Base-by-base conservation (phyloP, 2,329 filamentous ascomycete genomes). In the Aspergillus sp. region DNA sequence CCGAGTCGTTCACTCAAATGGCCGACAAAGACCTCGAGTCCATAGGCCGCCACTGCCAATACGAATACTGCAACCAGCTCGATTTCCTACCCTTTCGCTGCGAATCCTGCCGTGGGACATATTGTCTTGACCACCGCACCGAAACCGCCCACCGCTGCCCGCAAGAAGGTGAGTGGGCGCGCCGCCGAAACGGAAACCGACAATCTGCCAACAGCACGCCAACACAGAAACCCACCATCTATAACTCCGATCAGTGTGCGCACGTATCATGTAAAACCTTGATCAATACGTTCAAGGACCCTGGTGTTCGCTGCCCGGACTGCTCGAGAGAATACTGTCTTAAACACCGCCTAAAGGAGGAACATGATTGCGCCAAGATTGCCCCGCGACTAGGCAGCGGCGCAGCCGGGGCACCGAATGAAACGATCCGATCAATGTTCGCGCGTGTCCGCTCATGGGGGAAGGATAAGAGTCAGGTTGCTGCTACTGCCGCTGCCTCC, bases 41-140 rank as follows among this genome's bases (percentile, higher is more conserved):
- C 23, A 89, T 98, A 66, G 95, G 95, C 75, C 86, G 86, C 61
- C 93, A 97, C 80, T 99, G 95, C 83, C 87, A 97, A 75, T 88
- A 90, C 77, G 81, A 89, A 64, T 96, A 91, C 81, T 99, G 95
- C 82, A 89, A 93, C 73, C 90, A 95, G 72, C 90, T 98, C 60
- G 95, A 98, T 77, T 98, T 99, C 75, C 86, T 99, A 4, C 95
- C 95, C 4, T 98, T 98, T 76, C 84, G 87, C 70, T 99, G 95
- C 79, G 90, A 96, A 73, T 95, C 90, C 66, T 99, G 95, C 78
- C 84, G 79, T 68, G 81, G 82, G 58, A 93, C 89, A 15, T 99
- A 87, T 79, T 99, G 96, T 74, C 89, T 96, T 64, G 93, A 98
- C 72, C 95, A 99, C 81, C 90, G 93, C 55, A 89, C 86, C 68